These are phyloP conservation scores for Phylloporus sp. DNA, from an alignment of 768 basidiomycete species.

Conservation along the genomic window DNA sequence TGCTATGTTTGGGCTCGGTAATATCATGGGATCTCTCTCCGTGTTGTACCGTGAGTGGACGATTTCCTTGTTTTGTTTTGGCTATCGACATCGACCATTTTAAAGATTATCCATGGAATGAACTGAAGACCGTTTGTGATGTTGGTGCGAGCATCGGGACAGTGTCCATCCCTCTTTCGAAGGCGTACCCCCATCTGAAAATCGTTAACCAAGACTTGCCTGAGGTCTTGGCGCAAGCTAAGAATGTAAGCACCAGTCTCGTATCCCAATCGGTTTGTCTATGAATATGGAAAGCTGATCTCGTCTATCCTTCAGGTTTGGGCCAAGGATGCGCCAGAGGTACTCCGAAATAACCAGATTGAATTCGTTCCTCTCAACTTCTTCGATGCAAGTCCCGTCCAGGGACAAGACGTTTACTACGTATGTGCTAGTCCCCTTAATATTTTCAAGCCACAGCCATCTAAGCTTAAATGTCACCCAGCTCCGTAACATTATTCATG, in stretches of 20 bases:
- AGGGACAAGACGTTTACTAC: conserved; percentile 28
- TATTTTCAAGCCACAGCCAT: no score
- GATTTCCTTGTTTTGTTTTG: background rate
- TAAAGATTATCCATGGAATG: conserved; percentile 26
- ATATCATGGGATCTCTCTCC: no score
- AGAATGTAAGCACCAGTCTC: conserved; percentile 16
- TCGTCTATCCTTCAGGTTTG: conserved; percentile 7
- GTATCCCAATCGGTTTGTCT: no score
- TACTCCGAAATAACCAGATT: background rate
- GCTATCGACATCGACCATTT: background rate
- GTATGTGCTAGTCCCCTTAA: conserved; percentile 5
- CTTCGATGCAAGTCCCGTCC: no score
- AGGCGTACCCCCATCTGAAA: conserved; percentile 24
- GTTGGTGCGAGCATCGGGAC: conserved; percentile 29
- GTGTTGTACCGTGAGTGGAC: conserved; percentile 21
- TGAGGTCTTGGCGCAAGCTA: conserved; percentile 21
- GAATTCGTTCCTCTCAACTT: no score
- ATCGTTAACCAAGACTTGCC: conserved; percentile 29
- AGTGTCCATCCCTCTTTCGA: conserved; percentile 26
- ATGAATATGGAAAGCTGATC: background rate
- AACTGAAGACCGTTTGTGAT: conserved; percentile 24
- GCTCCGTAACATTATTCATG: conserved; percentile 32
- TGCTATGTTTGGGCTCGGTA: conserved; percentile 19
- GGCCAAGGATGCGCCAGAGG: background rate
- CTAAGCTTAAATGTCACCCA: no score